Evolutionary conservation across 2,329 filamentous ascomycete genomes (phyloP).

Genomic region (Orbilia quercus): DNA sequence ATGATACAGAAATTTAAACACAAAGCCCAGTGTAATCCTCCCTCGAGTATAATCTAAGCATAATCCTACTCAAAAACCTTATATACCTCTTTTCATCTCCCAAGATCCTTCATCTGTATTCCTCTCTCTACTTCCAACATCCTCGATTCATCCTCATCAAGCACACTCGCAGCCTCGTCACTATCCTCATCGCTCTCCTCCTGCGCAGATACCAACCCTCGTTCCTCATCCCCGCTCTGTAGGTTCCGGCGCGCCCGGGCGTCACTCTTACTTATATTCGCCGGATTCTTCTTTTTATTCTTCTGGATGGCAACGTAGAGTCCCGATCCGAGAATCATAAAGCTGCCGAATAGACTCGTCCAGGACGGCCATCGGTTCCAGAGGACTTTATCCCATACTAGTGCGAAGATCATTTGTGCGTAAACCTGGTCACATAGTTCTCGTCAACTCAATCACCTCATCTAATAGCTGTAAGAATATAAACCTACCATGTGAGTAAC

Average conservation of each 20-base stretch:
- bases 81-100: slow-evolving; percentile 21
- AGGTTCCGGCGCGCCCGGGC: slow-evolving; percentile 36
- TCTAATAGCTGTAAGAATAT: slow-evolving; percentile 57
- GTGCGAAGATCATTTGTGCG: slow-evolving; percentile 76
- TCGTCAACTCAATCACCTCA: slow-evolving; percentile 66
- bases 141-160: slow-evolving; percentile 51
- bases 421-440: slow-evolving; percentile 71
- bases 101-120: slow-evolving; percentile 50
- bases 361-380: slow-evolving; percentile 71
- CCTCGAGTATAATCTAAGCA: not conserved
- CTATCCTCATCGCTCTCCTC: slow-evolving; percentile 41
- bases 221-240: slow-evolving; percentile 48
- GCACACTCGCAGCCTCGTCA: slow-evolving; percentile 30
- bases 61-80: not conserved
- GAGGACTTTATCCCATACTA: slow-evolving; percentile 73
- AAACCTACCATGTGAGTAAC: slow-evolving; percentile 68
- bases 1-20: slow-evolving; percentile 14
- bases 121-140: slow-evolving; percentile 38
- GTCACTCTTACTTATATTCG: slow-evolving; percentile 28
- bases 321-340: slow-evolving; percentile 73
- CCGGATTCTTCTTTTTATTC: slow-evolving; percentile 56
- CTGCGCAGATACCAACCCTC: slow-evolving; percentile 36
- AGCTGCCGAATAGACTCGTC: slow-evolving; percentile 72
- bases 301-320: slow-evolving; percentile 71
- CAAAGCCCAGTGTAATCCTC: not conserved